Evolutionary conservation across 2,329 filamentous ascomycete species (phyloP).

Genomic region (Colletotrichum graminicola): DNA sequence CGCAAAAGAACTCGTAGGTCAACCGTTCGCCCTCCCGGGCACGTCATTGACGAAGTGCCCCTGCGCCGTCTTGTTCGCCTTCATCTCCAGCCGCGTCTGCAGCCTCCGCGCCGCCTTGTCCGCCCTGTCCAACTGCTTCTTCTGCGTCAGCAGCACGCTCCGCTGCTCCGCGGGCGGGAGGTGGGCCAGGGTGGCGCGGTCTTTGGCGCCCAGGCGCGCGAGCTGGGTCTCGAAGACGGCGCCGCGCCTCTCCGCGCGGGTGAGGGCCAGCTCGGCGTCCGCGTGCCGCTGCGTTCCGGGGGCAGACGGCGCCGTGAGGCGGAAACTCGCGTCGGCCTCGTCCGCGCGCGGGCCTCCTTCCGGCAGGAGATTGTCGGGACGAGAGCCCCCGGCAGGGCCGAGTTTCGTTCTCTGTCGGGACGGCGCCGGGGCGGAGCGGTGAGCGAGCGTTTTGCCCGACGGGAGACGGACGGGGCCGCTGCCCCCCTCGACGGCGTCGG

Average conservation of each 20-base stretch:
- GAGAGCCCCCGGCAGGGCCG: neutral
- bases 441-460: constrained; percentile 52
- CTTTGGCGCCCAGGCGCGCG: constrained; percentile 45
- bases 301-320: neutral
- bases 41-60: constrained; percentile 45
- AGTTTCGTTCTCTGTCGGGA: neutral
- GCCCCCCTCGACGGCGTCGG: constrained; percentile 44
- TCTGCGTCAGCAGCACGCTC: constrained; percentile 46
- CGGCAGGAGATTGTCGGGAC: neutral
- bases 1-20: constrained; percentile 50
- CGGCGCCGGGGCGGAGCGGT: constrained; percentile 42
- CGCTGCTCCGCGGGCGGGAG: constrained; percentile 49
- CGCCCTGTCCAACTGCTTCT: constrained; percentile 48
- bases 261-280: constrained; percentile 13
- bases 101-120: constrained; percentile 41
- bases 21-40: constrained; percentile 34
- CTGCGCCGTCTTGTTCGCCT: constrained; percentile 45
- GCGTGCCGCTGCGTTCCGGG: neutral
- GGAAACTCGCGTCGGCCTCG: constrained; percentile 21
- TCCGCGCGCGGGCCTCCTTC: neutral
- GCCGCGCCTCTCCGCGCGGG: constrained; percentile 40
- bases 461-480: constrained; percentile 50
- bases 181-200: constrained; percentile 47
- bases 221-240: constrained; percentile 44
- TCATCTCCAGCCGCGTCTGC: constrained; percentile 43